A percentile compares a stretch with the other conserved stretches of the same genome.
Conservation (phyloP, 257 asterid genomes). For the Fraxinus quadrangulata region DNA sequence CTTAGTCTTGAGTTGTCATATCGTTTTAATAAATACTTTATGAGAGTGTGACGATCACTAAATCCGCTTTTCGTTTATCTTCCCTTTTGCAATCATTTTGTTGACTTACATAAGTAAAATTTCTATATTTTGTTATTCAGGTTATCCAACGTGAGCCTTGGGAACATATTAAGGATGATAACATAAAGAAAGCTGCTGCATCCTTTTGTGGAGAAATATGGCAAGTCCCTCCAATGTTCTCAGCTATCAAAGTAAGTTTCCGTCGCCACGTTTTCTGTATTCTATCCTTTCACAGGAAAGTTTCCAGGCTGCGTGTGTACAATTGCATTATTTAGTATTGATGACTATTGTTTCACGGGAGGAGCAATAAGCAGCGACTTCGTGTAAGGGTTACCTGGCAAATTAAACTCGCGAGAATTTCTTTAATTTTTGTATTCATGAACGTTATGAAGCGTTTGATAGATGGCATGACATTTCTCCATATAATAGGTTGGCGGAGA, state of each 20-base stretch:
- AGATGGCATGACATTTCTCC: conserved; percentile 4
- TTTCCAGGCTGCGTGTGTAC: neutral
- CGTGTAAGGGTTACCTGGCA: neutral
- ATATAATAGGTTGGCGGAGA: conserved; percentile 86
- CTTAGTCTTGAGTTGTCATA: neutral
- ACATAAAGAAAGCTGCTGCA: conserved; percentile 78
- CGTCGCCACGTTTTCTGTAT: conserved; percentile 1
- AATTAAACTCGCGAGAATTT: neutral
- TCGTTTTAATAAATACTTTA: neutral
- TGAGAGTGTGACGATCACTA: neutral
- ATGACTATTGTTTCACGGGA: neutral
- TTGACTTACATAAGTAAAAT: neutral
- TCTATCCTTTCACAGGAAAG: conserved; percentile 14
- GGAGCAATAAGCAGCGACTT: neutral
- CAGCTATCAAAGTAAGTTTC: conserved; percentile 89
- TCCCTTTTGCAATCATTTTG: no score
- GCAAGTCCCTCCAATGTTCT: conserved; percentile 99
- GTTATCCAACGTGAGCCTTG: conserved; percentile 90
- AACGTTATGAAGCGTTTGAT: neutral
- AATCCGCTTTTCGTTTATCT: neutral
- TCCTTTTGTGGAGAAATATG: conserved; percentile 88
- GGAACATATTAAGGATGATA: conserved; percentile 87
- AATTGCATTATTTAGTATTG: neutral
- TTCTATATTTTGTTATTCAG: conserved; percentile 40
- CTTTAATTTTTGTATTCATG: neutral